Percentiles rank a stretch among this genome's conserved stretches.
These are phyloP conservation scores for Yamadazyma scolyti DNA, from an alignment of 805 yeast genomes.

Conservation along the genomic window DNA sequence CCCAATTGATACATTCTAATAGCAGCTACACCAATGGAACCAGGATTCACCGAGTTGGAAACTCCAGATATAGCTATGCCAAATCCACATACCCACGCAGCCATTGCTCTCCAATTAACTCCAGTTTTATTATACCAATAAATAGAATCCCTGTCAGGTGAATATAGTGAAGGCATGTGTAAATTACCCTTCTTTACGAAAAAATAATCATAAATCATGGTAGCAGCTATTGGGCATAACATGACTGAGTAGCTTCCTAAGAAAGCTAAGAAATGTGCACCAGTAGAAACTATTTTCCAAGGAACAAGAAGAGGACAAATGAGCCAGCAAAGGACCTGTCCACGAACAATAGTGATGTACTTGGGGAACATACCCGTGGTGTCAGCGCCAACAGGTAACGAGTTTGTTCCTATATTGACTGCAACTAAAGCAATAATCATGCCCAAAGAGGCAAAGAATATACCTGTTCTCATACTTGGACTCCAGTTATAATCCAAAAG, in stretches of 20 bases:
- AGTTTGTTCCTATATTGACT: conserved; percentile 7
- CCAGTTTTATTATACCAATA: conserved; percentile 15
- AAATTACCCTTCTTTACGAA: conserved; percentile 7
- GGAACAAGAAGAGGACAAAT: conserved; percentile 5
- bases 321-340: conserved; percentile 6
- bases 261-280: conserved; percentile 5
- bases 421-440: conserved; percentile 7
- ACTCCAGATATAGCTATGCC: conserved; percentile 7
- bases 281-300: conserved; percentile 8
- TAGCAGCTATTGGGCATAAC: conserved; percentile 10
- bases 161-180: conserved; percentile 6
- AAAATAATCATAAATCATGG: conserved; percentile 9
- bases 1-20: conserved; percentile 6
- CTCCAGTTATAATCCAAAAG: conserved; percentile 7
- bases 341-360: conserved; percentile 6
- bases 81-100: conserved; percentile 12
- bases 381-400: conserved; percentile 8
- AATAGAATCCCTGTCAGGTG: conserved; percentile 1
- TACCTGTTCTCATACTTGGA: conserved; percentile 6
- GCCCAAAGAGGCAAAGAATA: conserved; percentile 6
- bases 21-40: conserved; percentile 6
- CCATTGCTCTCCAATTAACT: conserved; percentile 21
- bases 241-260: conserved; percentile 8
- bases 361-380: conserved; percentile 8
- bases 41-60: conserved; percentile 6